Evolutionary conservation across 257 asterid genomes (phyloP).

Genomic region (Solanum pinnatisectum): DNA sequence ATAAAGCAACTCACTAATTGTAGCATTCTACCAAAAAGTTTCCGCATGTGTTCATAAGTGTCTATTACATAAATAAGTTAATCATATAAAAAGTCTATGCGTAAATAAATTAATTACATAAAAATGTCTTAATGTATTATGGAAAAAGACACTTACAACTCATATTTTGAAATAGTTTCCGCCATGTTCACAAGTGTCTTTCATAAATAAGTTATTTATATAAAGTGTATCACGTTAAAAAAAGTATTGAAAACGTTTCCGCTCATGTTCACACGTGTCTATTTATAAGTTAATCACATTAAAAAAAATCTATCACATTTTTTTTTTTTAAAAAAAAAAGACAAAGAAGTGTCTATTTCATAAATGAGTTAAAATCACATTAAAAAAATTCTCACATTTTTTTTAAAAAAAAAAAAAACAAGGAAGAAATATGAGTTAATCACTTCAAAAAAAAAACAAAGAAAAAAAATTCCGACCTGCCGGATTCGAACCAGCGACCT

Average conservation of each 20-base stretch:
- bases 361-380: too few species aligned
- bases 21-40: neutral
- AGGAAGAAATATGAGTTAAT: too few species aligned
- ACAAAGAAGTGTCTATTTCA: too few species aligned
- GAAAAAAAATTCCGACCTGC: conserved; percentile 12
- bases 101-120: too few species aligned
- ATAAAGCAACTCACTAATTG: neutral
- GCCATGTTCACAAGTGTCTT: neutral
- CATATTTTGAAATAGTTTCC: neutral
- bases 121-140: too few species aligned
- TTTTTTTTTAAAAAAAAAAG: too few species aligned
- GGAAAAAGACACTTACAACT: neutral
- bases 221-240: too few species aligned
- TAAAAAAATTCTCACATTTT: fast-evolving
- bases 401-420: too few species aligned
- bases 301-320: too few species aligned
- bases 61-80: neutral
- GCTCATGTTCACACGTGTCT: too few species aligned
- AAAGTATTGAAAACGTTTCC: too few species aligned
- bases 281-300: too few species aligned
- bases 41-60: neutral
- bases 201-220: neutral
- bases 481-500: conserved; percentile 44
- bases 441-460: fast-evolving
- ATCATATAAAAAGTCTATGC: neutral